A percentile compares a stretch with the other conserved stretches of the same genome.
phyloP scores from a whole-genome alignment of 129 eudicot species.

The Logfia minima region DNA sequence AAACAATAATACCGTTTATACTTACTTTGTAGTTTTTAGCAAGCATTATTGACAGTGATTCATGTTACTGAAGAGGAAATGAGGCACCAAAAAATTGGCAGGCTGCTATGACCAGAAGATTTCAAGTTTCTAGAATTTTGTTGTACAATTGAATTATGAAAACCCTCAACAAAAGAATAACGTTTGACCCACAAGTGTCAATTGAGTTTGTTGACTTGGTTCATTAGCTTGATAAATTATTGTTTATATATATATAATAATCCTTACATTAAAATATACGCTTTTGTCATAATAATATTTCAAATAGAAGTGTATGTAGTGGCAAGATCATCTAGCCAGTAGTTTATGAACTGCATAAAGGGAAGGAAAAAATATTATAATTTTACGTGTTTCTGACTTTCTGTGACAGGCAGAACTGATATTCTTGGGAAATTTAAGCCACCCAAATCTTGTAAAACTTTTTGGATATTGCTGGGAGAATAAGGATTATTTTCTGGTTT shows the following conservation, averaged over 20 bases:
- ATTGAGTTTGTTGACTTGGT: not conserved
- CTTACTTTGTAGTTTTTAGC: not conserved
- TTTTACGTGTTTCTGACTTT: not conserved
- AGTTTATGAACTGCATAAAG: not conserved
- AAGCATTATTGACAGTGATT: not conserved
- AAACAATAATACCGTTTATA: not conserved
- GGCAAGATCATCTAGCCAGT: not conserved
- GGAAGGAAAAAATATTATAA: not conserved
- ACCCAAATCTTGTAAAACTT: slow-evolving; percentile 58
- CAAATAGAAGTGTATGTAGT: not conserved
- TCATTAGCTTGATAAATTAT: not conserved
- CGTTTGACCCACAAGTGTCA: not conserved
- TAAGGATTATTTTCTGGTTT: slow-evolving; percentile 53
- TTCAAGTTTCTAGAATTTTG: not conserved
- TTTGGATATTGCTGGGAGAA: slow-evolving; percentile 72
- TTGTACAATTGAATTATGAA: not conserved
- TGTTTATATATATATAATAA: not conserved
- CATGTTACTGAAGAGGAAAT: not conserved
- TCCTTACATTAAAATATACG: not conserved
- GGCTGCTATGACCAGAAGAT: not conserved
- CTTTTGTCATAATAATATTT: not conserved
- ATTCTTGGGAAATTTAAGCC: slow-evolving; percentile 60
- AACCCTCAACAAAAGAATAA: not conserved
- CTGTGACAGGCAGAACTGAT: slow-evolving; percentile 60
- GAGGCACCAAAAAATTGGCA: not conserved